Evolutionary conservation across 345 rosid species (phyloP).

Genomic region (Syzygium jambos): DNA sequence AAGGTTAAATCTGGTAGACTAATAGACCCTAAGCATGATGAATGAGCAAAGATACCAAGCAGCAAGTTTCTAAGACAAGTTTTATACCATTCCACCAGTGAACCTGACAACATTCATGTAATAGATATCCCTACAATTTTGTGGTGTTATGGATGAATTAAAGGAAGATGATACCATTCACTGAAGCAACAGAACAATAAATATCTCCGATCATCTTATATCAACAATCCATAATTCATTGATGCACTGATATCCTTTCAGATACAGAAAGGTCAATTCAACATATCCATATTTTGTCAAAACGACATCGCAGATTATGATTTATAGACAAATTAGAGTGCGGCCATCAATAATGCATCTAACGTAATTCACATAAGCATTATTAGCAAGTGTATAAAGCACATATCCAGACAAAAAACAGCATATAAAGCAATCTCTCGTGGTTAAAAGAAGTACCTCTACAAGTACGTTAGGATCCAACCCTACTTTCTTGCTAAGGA

Average conservation of each 20-base stretch:
- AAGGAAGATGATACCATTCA: background rate
- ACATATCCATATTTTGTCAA: background rate
- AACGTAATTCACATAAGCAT: background rate
- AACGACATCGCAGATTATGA: background rate
- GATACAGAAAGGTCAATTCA: background rate
- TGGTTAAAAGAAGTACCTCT: slow-evolving; percentile 35
- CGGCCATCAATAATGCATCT: background rate
- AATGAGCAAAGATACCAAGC: background rate
- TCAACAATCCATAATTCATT: background rate
- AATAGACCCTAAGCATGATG: background rate
- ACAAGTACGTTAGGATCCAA: slow-evolving; percentile 71
- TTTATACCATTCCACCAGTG: background rate
- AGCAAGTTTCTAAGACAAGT: background rate
- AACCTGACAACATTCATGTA: background rate
- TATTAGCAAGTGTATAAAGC: background rate
- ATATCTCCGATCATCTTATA: background rate
- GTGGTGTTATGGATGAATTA: background rate
- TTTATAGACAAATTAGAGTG: background rate
- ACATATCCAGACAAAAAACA: background rate
- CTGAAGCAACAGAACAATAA: background rate
- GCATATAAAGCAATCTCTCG: background rate
- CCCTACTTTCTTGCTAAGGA: slow-evolving; percentile 81
- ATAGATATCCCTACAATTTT: background rate
- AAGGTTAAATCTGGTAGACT: background rate
- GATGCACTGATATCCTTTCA: background rate